Percentiles rank a stretch among this genome's conserved stretches.
Conservation (phyloP, 2,329 filamentous ascomycete species). For the Teratosphaeriaceae sp. region DNA sequence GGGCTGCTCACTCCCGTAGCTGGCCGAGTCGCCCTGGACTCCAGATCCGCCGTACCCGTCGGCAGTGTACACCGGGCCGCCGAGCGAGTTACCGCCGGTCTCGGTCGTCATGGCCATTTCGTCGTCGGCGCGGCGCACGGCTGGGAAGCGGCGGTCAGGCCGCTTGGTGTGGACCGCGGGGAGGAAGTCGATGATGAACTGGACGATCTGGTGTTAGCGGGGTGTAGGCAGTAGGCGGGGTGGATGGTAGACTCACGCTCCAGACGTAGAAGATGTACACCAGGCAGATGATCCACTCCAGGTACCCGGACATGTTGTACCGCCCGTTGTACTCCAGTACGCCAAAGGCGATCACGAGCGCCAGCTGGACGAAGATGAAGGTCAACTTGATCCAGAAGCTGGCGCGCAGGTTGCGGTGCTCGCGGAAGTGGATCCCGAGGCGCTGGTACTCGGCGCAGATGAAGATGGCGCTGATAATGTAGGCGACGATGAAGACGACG, state of each 20-base stretch:
- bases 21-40: constrained; percentile 10
- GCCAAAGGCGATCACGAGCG: constrained; percentile 67
- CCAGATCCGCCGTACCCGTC: constrained; percentile 12
- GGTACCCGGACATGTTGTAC: constrained; percentile 64
- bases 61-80: constrained; percentile 26
- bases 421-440: constrained; percentile 70
- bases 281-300: constrained; percentile 76
- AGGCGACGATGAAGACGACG: constrained; percentile 75
- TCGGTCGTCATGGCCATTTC: constrained; percentile 24
- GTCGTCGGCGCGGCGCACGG: constrained; percentile 31
- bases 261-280: constrained; percentile 84
- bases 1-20: constrained; percentile 18
- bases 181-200: constrained; percentile 71
- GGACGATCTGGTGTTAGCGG: constrained; percentile 8
- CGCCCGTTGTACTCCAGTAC: constrained; percentile 27
- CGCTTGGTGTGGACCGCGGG: constrained; percentile 63
- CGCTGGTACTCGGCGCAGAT: constrained; percentile 87
- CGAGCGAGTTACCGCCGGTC: constrained; percentile 20
- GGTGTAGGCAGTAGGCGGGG: constrained; percentile 2
- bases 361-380: constrained; percentile 77
- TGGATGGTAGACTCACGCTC: constrained; percentile 3
- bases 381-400: constrained; percentile 84
- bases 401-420: constrained; percentile 63
- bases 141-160: constrained; percentile 28
- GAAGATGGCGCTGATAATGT: constrained; percentile 77